Conservation (phyloP, 148 eudicot species). For the Chenopodium album region DNA sequence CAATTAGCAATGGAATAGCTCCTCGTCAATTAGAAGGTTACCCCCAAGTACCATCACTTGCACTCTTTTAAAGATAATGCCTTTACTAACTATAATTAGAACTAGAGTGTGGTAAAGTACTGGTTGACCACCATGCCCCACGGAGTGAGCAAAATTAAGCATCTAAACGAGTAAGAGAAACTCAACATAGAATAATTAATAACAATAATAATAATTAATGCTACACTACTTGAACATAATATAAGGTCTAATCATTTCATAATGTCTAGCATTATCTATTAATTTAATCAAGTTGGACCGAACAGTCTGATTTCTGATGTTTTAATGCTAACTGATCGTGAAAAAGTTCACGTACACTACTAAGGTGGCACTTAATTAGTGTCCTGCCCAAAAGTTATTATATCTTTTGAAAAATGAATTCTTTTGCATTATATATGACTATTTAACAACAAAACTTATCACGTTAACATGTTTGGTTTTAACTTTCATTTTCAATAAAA, state of each 20-base stretch:
- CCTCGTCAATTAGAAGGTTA: no score
- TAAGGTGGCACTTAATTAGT: neutral
- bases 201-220: no score
- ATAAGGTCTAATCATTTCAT: neutral
- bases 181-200: no score
- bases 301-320: constrained; percentile 2
- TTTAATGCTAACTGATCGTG: neutral
- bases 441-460: neutral
- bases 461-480: neutral
- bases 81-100: no score
- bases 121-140: no score
- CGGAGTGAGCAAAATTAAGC: no score
- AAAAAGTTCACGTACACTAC: neutral
- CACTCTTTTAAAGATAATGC: no score
- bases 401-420: neutral
- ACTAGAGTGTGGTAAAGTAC: no score
- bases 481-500: neutral
- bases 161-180: no score
- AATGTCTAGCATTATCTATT: neutral
- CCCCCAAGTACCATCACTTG: no score
- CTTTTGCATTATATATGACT: neutral
- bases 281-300: constrained; percentile 3
- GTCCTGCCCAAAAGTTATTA: neutral
- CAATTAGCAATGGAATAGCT: no score
- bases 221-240: neutral